Conservation (phyloP, 176 grass and related monocot species). For the Hordeum vulgare region MorexV3_pseudomolecules_assembly NC_058519.1:127009145-127009644, state of each 20-base stretch:
- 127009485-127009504: neutral
- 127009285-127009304: neutral
- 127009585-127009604: slow-evolving; percentile 29
- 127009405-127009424: too few species aligned
- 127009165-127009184: neutral
- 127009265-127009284: neutral
- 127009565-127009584: neutral
- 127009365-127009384: neutral
- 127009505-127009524: too few species aligned
- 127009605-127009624: neutral
- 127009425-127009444: neutral
- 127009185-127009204: neutral
- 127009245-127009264: neutral
- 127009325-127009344: neutral
- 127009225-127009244: neutral
- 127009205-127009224: neutral
- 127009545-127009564: too few species aligned
- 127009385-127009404: neutral
- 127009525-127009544: too few species aligned
- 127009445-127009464: too few species aligned
- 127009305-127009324: too few species aligned
- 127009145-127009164: neutral
- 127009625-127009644: neutral
- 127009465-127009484: neutral
- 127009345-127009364: neutral